Evolutionary conservation across 441 rosid species (phyloP), one percentile per base, ranked within the genome.

Genomic region (Melastoma candidum): DNA sequence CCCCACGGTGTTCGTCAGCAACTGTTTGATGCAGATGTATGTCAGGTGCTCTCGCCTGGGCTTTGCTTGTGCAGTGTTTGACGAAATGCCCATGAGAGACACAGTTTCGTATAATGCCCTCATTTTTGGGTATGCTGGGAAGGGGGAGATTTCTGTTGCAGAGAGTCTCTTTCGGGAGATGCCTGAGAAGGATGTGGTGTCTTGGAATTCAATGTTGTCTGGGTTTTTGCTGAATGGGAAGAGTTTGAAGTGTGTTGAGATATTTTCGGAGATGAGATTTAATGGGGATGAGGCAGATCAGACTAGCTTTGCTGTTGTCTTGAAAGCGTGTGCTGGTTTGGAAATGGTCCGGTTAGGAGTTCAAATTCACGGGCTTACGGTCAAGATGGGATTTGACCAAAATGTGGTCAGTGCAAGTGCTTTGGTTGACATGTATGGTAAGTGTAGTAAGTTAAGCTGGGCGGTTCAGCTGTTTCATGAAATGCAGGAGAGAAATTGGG

Each of bases 191-290:
- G 98, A 90, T 60, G 82, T 75, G 48, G 71, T 85, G 50, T 85
- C 98, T 1, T 90, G 98, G 98, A 90, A 87, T 68, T 85, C 93
- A 0, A 60, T 90, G 81, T 65, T 87, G 52, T 90, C 98, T 0
- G 98, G 90, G 48, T 90, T 64, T 71, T 27, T 74, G 32, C 83
- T 68, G 47, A 77, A 67, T 52, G 78, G 87, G 22, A 75, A 85
- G 59, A 67, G 54, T 62, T 54, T 55, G 36, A 77, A 69, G 60
- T 54, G 76, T 1, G 57, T 85, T 61, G 70, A 48, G 52, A 45
- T 77, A 68, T 87, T 90, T 39, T 48, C 71, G 65, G 73, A 77
- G 60, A 87, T 85, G 96, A 72, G 84, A 25, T 71, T 72, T 49
- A 51, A 5, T 11, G 71, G 77, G 47, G 51, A 69, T 49, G 64